Evolutionary conservation across 305 asterid genomes (phyloP), one percentile per base, ranked within the genome.

Genomic region (Solanum hybrid): DNA sequence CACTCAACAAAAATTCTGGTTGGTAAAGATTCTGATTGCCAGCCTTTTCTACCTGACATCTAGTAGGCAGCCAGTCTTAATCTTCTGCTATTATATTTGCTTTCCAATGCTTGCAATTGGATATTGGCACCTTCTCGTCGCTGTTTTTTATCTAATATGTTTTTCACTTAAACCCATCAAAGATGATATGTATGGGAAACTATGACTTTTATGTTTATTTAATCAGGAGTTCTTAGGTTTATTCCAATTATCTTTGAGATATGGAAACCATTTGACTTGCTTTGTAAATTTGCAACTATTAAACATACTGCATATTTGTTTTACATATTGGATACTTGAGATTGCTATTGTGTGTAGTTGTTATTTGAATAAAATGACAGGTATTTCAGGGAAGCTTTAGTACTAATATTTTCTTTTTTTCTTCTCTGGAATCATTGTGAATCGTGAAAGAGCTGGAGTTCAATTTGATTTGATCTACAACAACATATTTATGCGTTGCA

Each of bases 391-490:
- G 4, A 39, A 39, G 13, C 46, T 10, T 39, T 10, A 39, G 46
- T 39, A 39, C 46, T 39, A 39, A 39, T 3, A 39, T 39, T 39
- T 39, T 0, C 46, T 10, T 39, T 39, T 39, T 39, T 39, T 39
- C 13, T 3, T 39, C 12, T 39, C 46, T 39, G 13, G 46, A 39
- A 39, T 39, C 46, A 39, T 39, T 39, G 46, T 39, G 46, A 39
- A 39, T 39, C 46, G 13, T 39, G 46, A 39, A 39, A 39, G 46
- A 39, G 46, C 46, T 39, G 46, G 1, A 9, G 94, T 95, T 61
- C 94, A 97, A 67, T 97, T 97, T 24, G 99, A 97, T 93, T 90
- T 97, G 94, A 94, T 97, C 89, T 97, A 97, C 46, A 98, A 97
- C 88, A 93, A 97, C 94, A 97, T 96, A 83, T 97, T 97, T 28